A percentile compares a stretch with the other conserved stretches of the same genome.
These are phyloP conservation scores for Chaetoscypha palmicola DNA, from an alignment of 2,329 filamentous ascomycete species.

Conservation along the genomic window DNA sequence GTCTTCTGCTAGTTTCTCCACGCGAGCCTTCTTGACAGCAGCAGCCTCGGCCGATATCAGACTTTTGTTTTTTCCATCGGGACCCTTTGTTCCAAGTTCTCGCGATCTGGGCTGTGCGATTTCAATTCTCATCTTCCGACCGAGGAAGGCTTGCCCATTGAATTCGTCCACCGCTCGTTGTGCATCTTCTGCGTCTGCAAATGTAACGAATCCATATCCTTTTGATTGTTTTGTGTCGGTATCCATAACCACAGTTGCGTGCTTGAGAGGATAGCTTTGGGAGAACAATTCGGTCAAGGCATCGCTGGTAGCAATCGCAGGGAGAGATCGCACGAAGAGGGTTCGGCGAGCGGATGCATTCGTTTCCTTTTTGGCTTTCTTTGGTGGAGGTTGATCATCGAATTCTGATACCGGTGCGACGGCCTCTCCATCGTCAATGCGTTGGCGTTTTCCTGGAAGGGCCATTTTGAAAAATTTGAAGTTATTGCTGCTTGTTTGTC, in stretches of 20 bases:
- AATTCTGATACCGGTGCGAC: constrained; percentile 12
- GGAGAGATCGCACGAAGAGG: constrained; percentile 86
- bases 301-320: constrained; percentile 71
- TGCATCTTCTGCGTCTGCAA: constrained; percentile 89
- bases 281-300: constrained; percentile 84
- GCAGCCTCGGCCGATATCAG: constrained; percentile 32
- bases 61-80: constrained; percentile 32
- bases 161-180: constrained; percentile 72
- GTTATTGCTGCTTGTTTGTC: background rate
- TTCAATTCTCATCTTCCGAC: constrained; percentile 77
- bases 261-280: constrained; percentile 88
- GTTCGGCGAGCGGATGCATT: constrained; percentile 48
- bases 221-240: constrained; percentile 78
- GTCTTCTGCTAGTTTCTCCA: constrained; percentile 53
- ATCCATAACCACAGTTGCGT: constrained; percentile 87
- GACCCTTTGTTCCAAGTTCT: constrained; percentile 45
- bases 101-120: constrained; percentile 80
- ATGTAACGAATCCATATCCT: constrained; percentile 95
- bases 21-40: constrained; percentile 44
- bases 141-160: constrained; percentile 69
- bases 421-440: constrained; percentile 18
- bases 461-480: constrained; percentile 11
- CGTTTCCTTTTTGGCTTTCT: constrained; percentile 53
- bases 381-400: constrained; percentile 34
- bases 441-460: constrained; percentile 25